These are phyloP conservation scores for Fereydounia khargensis DNA, from an alignment of 1,284 basidiomycete species.

Conservation along the genomic window DNA sequence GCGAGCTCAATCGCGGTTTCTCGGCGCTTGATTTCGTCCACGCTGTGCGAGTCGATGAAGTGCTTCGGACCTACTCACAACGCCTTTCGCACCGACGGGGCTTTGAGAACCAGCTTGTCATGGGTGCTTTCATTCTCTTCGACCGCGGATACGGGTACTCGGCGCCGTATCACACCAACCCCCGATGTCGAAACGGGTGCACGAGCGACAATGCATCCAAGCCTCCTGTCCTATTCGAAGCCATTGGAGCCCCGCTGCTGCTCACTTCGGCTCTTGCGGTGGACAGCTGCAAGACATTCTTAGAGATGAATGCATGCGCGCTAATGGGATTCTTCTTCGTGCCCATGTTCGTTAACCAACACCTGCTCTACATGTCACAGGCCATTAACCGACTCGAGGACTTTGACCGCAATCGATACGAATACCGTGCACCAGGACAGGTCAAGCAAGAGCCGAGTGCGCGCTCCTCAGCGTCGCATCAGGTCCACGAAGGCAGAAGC, in stretches of 20 bases:
- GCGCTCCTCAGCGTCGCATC: too few relatives aligned
- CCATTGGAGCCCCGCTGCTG: conserved; percentile 20
- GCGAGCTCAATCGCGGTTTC: conserved; percentile 26
- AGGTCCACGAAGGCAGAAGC: too few relatives aligned
- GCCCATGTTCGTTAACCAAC: too few relatives aligned
- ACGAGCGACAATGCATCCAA: conserved; percentile 3
- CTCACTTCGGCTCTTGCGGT: conserved; percentile 28
- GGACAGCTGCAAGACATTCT: conserved; percentile 28
- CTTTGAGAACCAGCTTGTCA: conserved; percentile 12
- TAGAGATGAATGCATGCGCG: conserved; percentile 31
- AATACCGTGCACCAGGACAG: too few relatives aligned
- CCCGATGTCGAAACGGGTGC: not conserved
- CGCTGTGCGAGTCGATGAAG: conserved; percentile 6
- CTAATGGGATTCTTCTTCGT: too few relatives aligned
- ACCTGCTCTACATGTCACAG: too few relatives aligned
- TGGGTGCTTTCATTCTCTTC: conserved; percentile 17
- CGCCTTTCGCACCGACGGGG: not conserved
- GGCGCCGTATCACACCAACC: conserved; percentile 14
- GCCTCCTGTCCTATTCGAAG: conserved; percentile 17
- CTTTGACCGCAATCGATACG: too few relatives aligned
- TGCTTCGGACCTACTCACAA: conserved; percentile 3
- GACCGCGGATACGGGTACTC: conserved; percentile 32
- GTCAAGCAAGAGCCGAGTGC: too few relatives aligned
- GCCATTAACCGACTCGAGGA: too few relatives aligned
- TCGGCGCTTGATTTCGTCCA: conserved; percentile 24